Evolutionary conservation across 176 grass and related monocot genomes (phyloP).

Genomic region (Poa annua): DNA sequence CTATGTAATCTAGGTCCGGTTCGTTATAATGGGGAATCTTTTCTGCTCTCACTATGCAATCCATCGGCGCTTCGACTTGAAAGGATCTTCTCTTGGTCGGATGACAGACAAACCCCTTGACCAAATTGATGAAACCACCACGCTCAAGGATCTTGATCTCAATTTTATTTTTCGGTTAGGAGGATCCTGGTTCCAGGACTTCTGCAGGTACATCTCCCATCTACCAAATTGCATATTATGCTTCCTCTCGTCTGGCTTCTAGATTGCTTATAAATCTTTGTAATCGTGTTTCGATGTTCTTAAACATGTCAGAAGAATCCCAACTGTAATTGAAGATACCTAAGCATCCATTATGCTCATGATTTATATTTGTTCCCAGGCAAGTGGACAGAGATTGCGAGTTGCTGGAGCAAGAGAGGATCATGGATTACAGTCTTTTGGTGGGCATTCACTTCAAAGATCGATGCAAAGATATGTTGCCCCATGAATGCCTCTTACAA

Average conservation of each 20-base stretch:
- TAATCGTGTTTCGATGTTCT: constrained; percentile 27
- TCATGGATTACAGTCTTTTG: constrained; percentile 95
- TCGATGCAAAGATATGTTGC: constrained; percentile 60
- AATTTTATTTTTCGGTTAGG: constrained; percentile 82
- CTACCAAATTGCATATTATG: neutral
- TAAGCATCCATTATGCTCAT: neutral
- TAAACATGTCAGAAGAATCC: constrained; percentile 14
- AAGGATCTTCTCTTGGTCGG: constrained; percentile 87
- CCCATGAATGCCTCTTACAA: constrained; percentile 16
- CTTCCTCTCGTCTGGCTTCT: constrained; percentile 22
- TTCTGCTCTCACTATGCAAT: constrained; percentile 63
- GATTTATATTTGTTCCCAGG: constrained; percentile 41
- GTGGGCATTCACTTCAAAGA: constrained; percentile 93
- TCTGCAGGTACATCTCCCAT: constrained; percentile 53
- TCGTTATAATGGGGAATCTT: constrained; percentile 93
- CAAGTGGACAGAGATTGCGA: constrained; percentile 91
- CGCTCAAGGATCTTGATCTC: constrained; percentile 86
- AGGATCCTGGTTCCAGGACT: constrained; percentile 72
- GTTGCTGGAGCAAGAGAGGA: constrained; percentile 88
- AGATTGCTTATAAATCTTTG: neutral
- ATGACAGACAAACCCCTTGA: constrained; percentile 76
- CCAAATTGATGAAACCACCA: constrained; percentile 73
- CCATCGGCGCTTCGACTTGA: constrained; percentile 77
- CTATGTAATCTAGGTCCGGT: constrained; percentile 58
- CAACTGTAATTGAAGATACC: neutral